Base-by-base conservation (phyloP, 148 eudicot species). In the Talinum fruticosum region DNA sequence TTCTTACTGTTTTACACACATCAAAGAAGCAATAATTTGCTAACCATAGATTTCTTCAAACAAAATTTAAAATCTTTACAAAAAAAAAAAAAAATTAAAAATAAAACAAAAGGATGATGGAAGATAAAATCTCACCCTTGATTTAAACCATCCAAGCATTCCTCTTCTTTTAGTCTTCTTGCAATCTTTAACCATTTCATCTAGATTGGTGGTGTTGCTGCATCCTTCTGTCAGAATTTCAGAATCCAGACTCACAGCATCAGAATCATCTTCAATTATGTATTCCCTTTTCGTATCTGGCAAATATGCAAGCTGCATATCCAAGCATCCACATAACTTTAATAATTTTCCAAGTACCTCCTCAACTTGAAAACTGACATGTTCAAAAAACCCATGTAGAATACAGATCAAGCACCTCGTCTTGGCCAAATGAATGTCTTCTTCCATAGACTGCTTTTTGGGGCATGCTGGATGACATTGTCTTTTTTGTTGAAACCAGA, bases 401-500 rank as follows among this genome's bases (percentile, higher is more conserved):
- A 32, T 30, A 34, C 69, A 26, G 41, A 45, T 61, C 47, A 35
- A 71, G 66, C 41, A 72, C 82, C 82, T 91, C 88, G 74, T 89
- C 91, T 84, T 86, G 90, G 33, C 83, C 89, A 76, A 86, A 79
- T 73, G 89, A 89, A 36, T 87, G 87, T 53, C 89, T 79, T 75
- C 89, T 83, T 64, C 83, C 77, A 74, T 85, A 87, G 76, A 82
- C 78, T 53, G 84, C 74, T 73, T 81, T 84, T 72, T 80, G 86
- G 64, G 79, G 79, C 16, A 83, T 47, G 76, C 64, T 78, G 45
- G 82, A 80, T 69, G 85, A 82, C 47, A 81, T 34, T 72, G 88
- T 78, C 81, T 70, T 90, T 86, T 88, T 92, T 19, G 97, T 84
- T 18, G 97, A 92, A 81, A 92, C 97, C 74, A 92, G 79, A 49